phyloP scores from a whole-genome alignment of 202 grass and related monocot species.

The Zoysia matrella region DNA sequence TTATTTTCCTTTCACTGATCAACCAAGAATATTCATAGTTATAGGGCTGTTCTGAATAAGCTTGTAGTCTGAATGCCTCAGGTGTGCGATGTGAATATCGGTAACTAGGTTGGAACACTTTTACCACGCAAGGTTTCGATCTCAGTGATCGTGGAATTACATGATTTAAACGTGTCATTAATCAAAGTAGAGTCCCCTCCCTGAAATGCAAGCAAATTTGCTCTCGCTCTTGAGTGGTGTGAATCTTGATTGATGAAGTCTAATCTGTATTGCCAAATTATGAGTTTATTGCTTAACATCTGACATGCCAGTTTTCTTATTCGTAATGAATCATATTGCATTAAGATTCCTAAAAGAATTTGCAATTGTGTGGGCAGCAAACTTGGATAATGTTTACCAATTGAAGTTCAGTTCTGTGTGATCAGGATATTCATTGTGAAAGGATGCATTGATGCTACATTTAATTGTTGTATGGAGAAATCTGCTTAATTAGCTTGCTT shows the following conservation, averaged over 20 bases:
- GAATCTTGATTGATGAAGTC: neutral
- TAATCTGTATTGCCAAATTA: neutral
- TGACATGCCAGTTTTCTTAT: neutral
- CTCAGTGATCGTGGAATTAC: neutral
- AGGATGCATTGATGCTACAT: too few relatives aligned
- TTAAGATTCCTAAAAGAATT: neutral
- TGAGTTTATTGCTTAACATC: neutral
- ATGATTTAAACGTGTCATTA: neutral
- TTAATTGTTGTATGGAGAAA: too few relatives aligned
- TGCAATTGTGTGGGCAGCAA: neutral
- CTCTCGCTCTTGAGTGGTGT: neutral
- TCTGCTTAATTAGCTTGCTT: too few relatives aligned
- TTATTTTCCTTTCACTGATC: neutral
- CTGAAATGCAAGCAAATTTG: neutral
- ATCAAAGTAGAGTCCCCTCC: neutral
- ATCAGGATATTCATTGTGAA: neutral
- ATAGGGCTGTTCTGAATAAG: neutral
- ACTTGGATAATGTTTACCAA: neutral
- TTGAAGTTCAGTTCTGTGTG: neutral
- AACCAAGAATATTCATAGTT: neutral
- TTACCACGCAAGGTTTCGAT: neutral
- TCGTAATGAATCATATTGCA: neutral
- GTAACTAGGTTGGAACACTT: neutral
- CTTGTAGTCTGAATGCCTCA: neutral
- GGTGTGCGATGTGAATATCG: neutral